Conservation (phyloP, 1,284 basidiomycete genomes). For the Cryptococcus wingfieldii region DNA sequence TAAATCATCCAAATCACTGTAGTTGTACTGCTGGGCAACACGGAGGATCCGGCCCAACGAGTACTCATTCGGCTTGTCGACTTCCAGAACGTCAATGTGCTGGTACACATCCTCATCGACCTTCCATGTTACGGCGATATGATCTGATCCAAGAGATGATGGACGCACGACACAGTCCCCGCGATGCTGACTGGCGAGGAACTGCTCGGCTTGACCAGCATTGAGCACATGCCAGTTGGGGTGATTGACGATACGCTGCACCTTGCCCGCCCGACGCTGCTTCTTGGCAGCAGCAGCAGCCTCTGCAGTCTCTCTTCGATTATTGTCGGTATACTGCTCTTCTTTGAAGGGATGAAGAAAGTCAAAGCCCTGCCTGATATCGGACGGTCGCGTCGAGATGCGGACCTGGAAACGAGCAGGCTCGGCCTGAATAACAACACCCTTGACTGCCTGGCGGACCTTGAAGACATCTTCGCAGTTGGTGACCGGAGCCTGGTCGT, state of each 20-base stretch:
- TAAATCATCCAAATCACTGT: conserved; percentile 93
- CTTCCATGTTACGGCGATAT: conserved; percentile 98
- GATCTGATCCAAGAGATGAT: conserved; percentile 87
- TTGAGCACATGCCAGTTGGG: conserved; percentile 98
- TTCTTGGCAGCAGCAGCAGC: conserved; percentile 73
- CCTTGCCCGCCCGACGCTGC: conserved; percentile 68
- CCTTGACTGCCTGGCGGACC: conserved; percentile 75
- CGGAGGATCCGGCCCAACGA: conserved; percentile 67
- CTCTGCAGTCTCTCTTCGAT: conserved; percentile 62
- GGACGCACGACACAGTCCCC: conserved; percentile 95
- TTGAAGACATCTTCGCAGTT: conserved; percentile 54
- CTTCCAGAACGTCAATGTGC: conserved; percentile 92
- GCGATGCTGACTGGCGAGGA: conserved; percentile 81
- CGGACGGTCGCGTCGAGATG: conserved; percentile 68
- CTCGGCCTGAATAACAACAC: conserved; percentile 70
- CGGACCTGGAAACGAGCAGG: conserved; percentile 66
- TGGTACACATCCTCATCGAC: conserved; percentile 95
- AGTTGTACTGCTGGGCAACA: conserved; percentile 75
- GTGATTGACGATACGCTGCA: conserved; percentile 89
- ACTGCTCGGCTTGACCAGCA: conserved; percentile 80
- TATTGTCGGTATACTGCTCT: conserved; percentile 36
- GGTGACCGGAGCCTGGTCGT: conserved; percentile 48
- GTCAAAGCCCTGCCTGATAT: conserved; percentile 54
- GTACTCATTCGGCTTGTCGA: conserved; percentile 63
- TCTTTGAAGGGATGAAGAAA: conserved; percentile 40